Evolutionary conservation across 2,329 filamentous ascomycete genomes (phyloP).

Genomic region (Pseudogymnoascus sp.): DNA sequence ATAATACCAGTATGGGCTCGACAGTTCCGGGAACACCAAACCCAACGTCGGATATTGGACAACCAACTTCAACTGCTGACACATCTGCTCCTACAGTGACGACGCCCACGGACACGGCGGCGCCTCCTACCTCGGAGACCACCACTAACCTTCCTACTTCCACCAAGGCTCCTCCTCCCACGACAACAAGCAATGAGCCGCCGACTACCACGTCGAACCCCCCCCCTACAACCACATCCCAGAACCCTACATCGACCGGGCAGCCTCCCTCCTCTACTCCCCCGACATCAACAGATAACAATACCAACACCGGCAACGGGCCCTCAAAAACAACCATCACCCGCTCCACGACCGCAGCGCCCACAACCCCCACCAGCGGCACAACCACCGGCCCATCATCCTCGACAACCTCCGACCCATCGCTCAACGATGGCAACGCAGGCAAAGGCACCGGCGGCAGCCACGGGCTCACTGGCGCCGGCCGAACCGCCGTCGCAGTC

Average conservation of each 20-base stretch:
- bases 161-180: neutral
- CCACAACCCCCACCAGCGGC: neutral
- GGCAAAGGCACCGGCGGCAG: conserved; percentile 16
- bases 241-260: neutral
- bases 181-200: neutral
- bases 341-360: neutral
- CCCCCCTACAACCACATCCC: neutral
- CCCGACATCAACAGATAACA: neutral
- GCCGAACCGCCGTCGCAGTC: conserved; percentile 83
- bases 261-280: neutral
- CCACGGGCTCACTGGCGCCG: conserved; percentile 48
- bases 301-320: neutral
- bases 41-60: neutral
- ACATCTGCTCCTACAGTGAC: neutral
- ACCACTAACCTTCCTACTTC: neutral
- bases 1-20: neutral
- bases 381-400: neutral
- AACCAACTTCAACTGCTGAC: neutral
- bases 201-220: neutral
- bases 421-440: conserved; percentile 15
- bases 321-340: neutral
- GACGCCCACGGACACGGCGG: neutral
- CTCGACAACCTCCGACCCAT: conserved; percentile 19
- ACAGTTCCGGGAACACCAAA: neutral
- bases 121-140: neutral